A percentile compares a stretch with the other conserved stretches of the same genome.
Evolutionary conservation across 495 filamentous ascomycete species (phyloP).

Genomic region (Xylaria scruposa): DNA sequence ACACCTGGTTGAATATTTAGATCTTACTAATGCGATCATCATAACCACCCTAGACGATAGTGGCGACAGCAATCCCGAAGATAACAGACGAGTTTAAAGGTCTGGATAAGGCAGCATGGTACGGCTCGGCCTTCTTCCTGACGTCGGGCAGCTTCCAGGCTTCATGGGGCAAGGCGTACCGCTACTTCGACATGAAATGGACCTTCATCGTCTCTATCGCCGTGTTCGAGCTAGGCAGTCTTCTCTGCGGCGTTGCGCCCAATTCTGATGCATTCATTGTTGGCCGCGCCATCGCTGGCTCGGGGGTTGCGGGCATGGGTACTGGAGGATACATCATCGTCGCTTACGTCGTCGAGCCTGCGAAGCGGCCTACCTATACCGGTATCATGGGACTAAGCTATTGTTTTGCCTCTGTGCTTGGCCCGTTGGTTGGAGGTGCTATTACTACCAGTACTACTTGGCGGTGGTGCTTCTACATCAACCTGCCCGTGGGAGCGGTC

Average conservation of each 20-base stretch:
- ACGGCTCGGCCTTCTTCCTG: conserved; percentile 43
- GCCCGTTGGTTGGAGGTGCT: conserved; percentile 64
- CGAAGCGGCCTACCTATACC: conserved; percentile 44
- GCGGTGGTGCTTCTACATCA: conserved; percentile 70
- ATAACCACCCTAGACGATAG: conserved; percentile 33
- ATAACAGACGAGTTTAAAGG: conserved; percentile 50
- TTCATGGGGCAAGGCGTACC: conserved; percentile 38
- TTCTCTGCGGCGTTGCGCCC: conserved; percentile 52
- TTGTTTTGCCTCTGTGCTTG: conserved; percentile 43
- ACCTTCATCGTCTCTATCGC: conserved; percentile 37
- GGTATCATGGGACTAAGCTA: conserved; percentile 50
- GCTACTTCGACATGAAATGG: conserved; percentile 52
- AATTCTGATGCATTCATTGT: conserved; percentile 44
- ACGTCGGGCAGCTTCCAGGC: conserved; percentile 30
- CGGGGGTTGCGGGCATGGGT: not conserved
- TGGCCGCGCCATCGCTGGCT: not conserved
- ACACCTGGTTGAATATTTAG: no score
- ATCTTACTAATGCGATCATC: no score
- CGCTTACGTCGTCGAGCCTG: not conserved
- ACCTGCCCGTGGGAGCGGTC: conserved; percentile 63
- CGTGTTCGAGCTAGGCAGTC: conserved; percentile 51
- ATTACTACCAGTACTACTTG: conserved; percentile 67
- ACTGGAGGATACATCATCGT: not conserved
- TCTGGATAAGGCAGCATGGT: conserved; percentile 50
- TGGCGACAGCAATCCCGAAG: conserved; percentile 52